Conservation (phyloP, 2,329 filamentous ascomycete species). For the Bisporella sp. region DNA sequence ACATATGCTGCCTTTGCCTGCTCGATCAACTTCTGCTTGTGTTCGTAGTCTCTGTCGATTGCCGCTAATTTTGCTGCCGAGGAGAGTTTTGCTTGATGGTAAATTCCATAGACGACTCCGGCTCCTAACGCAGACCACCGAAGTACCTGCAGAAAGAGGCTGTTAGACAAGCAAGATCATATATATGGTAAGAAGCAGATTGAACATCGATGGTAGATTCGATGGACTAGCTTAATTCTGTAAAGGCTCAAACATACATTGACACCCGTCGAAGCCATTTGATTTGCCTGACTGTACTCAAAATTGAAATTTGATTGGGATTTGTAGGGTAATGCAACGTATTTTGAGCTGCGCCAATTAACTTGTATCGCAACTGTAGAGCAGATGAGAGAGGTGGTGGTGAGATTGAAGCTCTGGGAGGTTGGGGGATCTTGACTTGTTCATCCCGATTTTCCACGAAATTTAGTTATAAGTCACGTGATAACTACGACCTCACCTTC, state of each 20-base stretch:
- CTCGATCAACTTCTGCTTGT: constrained; percentile 86
- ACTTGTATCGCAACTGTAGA: constrained; percentile 15
- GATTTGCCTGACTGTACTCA: constrained; percentile 3
- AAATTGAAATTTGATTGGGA: too few species aligned
- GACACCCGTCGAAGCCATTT: constrained; percentile 39
- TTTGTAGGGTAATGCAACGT: too few species aligned
- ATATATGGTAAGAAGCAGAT: too few species aligned
- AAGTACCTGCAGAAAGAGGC: constrained; percentile 61
- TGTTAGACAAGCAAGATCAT: too few species aligned
- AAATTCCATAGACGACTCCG: constrained; percentile 92
- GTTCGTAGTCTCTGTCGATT: constrained; percentile 76
- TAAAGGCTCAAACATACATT: constrained; percentile 38
- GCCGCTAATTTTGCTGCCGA: constrained; percentile 62
- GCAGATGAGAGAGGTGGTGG: constrained; percentile 14
- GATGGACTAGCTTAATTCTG: constrained; percentile 2
- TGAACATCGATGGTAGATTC: too few species aligned
- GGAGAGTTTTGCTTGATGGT: constrained; percentile 79
- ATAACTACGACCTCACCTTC: too few species aligned
- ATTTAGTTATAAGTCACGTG: too few species aligned
- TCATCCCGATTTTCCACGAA: constrained; percentile 4
- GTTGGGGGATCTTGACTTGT: constrained; percentile 12
- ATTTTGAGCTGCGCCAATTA: constrained; percentile 18
- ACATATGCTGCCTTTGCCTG: constrained; percentile 87
- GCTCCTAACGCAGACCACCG: constrained; percentile 91
- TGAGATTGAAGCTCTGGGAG: constrained; percentile 17